A percentile compares a stretch with the other conserved stretches of the same genome.
Evolutionary conservation across 2,329 filamentous ascomycete genomes (phyloP).

Genomic region (Cercospora janseana): DNA sequence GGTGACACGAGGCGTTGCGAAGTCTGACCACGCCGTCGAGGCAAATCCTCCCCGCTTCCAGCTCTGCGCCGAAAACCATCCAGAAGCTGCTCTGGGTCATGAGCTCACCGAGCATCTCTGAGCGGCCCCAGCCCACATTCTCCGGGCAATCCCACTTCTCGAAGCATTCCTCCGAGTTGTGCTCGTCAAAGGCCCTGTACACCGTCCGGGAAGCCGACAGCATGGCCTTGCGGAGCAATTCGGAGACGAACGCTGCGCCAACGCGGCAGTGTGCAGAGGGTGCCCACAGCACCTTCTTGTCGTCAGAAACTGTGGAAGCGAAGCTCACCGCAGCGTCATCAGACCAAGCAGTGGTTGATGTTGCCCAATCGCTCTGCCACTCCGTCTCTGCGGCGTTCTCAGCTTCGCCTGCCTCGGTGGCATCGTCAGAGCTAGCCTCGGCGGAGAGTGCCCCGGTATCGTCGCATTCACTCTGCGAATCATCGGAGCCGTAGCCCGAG

Average conservation of each 20-base stretch:
- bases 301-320: not conserved
- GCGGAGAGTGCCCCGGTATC: constrained; percentile 1
- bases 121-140: not conserved
- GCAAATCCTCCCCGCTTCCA: not conserved
- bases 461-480: not conserved
- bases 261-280: not conserved
- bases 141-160: constrained; percentile 2
- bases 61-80: not conserved
- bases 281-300: not conserved
- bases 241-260: not conserved
- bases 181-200: not conserved
- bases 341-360: not conserved
- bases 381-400: not conserved
- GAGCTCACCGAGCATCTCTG: not conserved
- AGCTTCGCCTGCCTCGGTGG: not conserved
- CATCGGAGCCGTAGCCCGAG: not conserved
- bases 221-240: not conserved
- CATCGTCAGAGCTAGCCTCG: constrained; percentile 4
- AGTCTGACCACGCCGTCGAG: not conserved
- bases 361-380: not conserved
- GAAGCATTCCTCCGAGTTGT: not conserved
- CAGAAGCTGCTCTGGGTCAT: not conserved
- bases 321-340: not conserved
- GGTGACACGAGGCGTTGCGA: not conserved
- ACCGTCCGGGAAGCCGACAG: not conserved